Conservation (phyloP, 768 basidiomycete genomes). For the Tulasnella sp. region DNA sequence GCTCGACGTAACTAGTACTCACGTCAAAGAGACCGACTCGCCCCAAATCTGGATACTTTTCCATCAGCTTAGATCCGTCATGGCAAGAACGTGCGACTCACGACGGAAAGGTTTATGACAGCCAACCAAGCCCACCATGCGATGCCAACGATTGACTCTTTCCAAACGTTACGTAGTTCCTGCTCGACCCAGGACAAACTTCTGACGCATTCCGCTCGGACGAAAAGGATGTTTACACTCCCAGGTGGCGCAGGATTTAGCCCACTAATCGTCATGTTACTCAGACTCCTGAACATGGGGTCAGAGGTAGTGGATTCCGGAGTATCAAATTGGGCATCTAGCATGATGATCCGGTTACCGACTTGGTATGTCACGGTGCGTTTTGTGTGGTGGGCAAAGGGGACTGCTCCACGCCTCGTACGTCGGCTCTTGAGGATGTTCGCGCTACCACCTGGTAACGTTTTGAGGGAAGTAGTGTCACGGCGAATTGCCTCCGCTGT, state of each 20-base stretch:
- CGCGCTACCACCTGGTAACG: too few relatives aligned
- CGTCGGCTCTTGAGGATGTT: too few relatives aligned
- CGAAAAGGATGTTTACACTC: background rate
- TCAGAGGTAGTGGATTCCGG: too few relatives aligned
- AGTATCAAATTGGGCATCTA: too few relatives aligned
- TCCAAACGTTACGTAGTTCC: background rate
- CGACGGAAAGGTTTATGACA: background rate
- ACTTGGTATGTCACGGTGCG: too few relatives aligned
- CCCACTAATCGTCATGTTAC: background rate
- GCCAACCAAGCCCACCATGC: background rate
- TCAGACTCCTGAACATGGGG: too few relatives aligned
- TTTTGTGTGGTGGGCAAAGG: too few relatives aligned
- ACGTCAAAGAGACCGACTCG: background rate
- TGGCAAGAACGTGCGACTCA: background rate
- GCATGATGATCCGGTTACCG: too few relatives aligned
- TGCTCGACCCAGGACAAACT: background rate
- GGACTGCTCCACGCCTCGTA: too few relatives aligned
- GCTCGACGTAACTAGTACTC: background rate
- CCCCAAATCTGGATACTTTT: background rate
- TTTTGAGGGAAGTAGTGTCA: too few relatives aligned
- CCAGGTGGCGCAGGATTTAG: background rate
- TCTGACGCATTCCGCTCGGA: background rate
- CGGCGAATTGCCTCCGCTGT: too few relatives aligned
- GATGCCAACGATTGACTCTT: background rate
- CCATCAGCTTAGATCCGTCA: background rate